Percentiles rank a stretch among this genome's conserved stretches.
These are phyloP conservation scores for Dipodascus albidus DNA, from an alignment of 805 yeast species.

Conservation along the genomic window DNA sequence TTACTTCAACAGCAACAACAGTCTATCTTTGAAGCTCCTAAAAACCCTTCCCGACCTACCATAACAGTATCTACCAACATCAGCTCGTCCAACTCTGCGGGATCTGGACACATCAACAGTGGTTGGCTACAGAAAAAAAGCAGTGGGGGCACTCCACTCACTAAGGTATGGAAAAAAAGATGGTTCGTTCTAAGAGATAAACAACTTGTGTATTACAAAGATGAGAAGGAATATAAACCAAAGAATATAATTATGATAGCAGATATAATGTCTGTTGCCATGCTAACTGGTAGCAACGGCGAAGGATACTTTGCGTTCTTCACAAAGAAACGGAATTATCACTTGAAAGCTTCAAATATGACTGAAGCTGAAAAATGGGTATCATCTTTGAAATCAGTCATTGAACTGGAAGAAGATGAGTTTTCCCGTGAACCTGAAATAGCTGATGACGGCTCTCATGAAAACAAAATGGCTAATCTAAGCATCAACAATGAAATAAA, in stretches of 20 bases:
- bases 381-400: not conserved
- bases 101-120: conserved; percentile 10
- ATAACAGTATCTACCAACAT: not conserved
- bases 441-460: not conserved
- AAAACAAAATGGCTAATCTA: not conserved
- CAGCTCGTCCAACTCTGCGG: not conserved
- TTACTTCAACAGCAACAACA: not conserved
- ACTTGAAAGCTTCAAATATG: conserved; percentile 19
- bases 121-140: conserved; percentile 24
- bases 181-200: conserved; percentile 27
- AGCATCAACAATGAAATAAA: not conserved
- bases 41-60: not conserved
- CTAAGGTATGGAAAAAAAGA: conserved; percentile 22
- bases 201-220: conserved; percentile 25
- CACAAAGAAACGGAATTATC: conserved; percentile 21
- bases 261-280: conserved; percentile 25
- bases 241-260: conserved; percentile 19
- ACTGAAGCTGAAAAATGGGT: conserved; percentile 24
- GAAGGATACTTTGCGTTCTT: conserved; percentile 22
- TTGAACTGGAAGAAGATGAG: not conserved
- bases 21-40: not conserved
- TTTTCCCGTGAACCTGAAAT: not conserved
- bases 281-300: conserved; percentile 15
- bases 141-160: conserved; percentile 7
- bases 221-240: conserved; percentile 26